Conservation (phyloP, 495 filamentous ascomycete genomes). For the Neurospora terricola region DNA sequence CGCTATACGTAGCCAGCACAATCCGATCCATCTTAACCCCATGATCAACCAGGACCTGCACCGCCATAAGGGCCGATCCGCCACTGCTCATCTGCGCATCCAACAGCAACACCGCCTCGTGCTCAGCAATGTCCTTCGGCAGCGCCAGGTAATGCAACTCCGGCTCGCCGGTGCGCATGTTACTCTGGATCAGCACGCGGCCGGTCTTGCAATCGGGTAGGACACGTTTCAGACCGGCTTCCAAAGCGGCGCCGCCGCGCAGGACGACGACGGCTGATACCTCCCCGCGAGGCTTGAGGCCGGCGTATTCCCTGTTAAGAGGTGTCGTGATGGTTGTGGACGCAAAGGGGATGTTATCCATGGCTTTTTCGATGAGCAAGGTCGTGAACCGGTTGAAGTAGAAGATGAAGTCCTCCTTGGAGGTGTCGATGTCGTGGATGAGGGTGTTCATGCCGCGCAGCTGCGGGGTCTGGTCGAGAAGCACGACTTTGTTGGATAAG, state of each 20-base stretch:
- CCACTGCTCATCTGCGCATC: slow-evolving; percentile 93
- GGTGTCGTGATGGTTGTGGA: slow-evolving; percentile 57
- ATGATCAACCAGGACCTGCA: slow-evolving; percentile 86
- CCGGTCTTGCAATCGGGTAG: slow-evolving; percentile 89
- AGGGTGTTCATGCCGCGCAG: slow-evolving; percentile 82
- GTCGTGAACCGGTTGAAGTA: slow-evolving; percentile 84
- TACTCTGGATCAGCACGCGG: slow-evolving; percentile 82
- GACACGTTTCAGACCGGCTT: slow-evolving; percentile 77
- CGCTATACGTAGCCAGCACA: slow-evolving; percentile 31
- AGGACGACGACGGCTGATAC: slow-evolving; percentile 83
- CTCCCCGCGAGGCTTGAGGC: slow-evolving; percentile 54
- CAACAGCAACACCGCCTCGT: slow-evolving; percentile 73
- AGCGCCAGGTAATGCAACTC: slow-evolving; percentile 83
- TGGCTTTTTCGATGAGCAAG: slow-evolving; percentile 76
- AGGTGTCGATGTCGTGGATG: slow-evolving; percentile 68
- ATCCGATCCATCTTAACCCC: slow-evolving; percentile 80
- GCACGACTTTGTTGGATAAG: slow-evolving; percentile 58
- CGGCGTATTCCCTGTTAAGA: slow-evolving; percentile 52
- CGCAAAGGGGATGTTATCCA: slow-evolving; percentile 61
- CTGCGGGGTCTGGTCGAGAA: slow-evolving; percentile 67
- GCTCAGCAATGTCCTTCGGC: slow-evolving; percentile 54
- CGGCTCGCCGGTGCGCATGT: slow-evolving; percentile 73
- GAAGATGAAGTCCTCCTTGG: slow-evolving; percentile 88
- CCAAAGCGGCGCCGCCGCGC: slow-evolving; percentile 75
- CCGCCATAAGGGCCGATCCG: slow-evolving; percentile 91